Evolutionary conservation across 139 green algal genomes (phyloP), one percentile per base, ranked within the genome.

Genomic region (Mesostigma viride): DNA sequence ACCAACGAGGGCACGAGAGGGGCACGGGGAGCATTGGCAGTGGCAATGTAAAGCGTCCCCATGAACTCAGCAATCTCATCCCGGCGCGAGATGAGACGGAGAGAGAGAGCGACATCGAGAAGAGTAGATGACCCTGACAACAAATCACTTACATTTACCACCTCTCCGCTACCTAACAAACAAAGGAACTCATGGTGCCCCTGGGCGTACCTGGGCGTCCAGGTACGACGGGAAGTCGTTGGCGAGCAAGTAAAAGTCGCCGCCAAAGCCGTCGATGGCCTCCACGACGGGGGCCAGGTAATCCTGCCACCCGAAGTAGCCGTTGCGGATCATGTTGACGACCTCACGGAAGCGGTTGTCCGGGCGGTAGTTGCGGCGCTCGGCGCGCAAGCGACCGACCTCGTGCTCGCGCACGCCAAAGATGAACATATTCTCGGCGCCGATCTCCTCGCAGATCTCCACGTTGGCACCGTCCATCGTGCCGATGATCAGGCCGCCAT

Each of bases 381-480:
- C 86, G 74, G 88, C 84, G 63, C 89, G 82, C 64, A 94, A 33
- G 24, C 51, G 58, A 28, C 67, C 58, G 30, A 91, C 75, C 34
- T 90, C 86, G 36, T 83, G 58, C 2, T 75, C 76, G 33, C 71
- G 59, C 32, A 81, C 77, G 46, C 87, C 87, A 67, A 94, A 94
- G 24, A 91, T 74, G 73, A 94, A 94, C 69, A 94, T 78, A 81
- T 94, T 91, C 58, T 94, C 87, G 35, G 32, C 65, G 30, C 84
- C 85, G 30, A 83, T 84, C 75, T 87, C 89, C 79, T 98, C 86
- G 0, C 82, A 84, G 62, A 99, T 99, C 83, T 99, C 93, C 6
- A 98, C 85, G 78, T 97, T 99, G 48, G 93, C 91, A 33, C 93
- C 93, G 72, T 99, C 93, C 85, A 98, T 87, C 6, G 93, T 99